phyloP scores from a whole-genome alignment of 345 rosid species.

The Fremontodendron californicum region DNA sequence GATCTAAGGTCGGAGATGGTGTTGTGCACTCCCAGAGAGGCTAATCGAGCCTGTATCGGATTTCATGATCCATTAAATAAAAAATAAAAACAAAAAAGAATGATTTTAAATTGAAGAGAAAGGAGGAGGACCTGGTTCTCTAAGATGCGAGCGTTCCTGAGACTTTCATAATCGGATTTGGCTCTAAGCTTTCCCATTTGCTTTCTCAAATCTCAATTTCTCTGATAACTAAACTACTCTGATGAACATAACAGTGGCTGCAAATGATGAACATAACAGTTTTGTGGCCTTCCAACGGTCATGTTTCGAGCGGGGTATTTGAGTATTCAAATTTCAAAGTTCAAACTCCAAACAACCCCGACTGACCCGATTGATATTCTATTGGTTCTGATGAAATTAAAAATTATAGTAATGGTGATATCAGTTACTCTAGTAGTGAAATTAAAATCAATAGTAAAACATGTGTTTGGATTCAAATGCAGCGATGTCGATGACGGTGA shows the following conservation, averaged over 20 bases:
- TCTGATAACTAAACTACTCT: not conserved
- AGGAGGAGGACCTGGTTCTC: slow-evolving; percentile 31
- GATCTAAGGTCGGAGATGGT: slow-evolving; percentile 29
- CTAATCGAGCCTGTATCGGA: slow-evolving; percentile 32
- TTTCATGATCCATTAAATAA: not conserved
- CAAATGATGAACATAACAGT: not conserved
- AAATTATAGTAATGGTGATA: no score
- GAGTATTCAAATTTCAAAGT: not conserved
- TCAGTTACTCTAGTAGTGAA: no score
- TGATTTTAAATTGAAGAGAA: not conserved
- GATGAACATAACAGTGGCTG: not conserved
- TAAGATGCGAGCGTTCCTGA: slow-evolving; percentile 31
- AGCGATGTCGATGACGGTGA: no score
- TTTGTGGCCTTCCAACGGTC: slow-evolving; percentile 2
- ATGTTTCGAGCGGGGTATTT: not conserved
- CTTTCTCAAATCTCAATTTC: not conserved
- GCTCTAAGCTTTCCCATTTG: slow-evolving; percentile 15
- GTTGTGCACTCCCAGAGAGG: slow-evolving; percentile 34
- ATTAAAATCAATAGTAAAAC: no score
- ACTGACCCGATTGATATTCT: no score
- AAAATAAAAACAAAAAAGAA: not conserved
- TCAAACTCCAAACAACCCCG: not conserved
- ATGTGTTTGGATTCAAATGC: no score
- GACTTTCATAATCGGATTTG: slow-evolving; percentile 30
- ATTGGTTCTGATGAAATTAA: no score